These are phyloP conservation scores for Neurospora terricola DNA, from an alignment of 495 filamentous ascomycete species.

Conservation along the genomic window DNA sequence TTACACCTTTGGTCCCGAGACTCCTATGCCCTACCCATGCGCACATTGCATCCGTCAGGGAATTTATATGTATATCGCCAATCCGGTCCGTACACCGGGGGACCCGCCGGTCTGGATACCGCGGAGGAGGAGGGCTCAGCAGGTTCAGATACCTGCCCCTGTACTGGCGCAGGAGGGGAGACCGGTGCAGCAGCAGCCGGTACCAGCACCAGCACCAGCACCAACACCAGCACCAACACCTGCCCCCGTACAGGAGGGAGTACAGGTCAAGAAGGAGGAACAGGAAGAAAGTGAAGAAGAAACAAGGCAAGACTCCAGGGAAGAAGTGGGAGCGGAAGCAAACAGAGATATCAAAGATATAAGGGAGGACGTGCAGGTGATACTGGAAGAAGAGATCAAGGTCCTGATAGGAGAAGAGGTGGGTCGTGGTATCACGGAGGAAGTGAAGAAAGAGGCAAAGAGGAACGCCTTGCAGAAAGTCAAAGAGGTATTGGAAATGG, in stretches of 20 bases:
- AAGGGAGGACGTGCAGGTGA: background rate
- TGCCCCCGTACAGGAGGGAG: no score
- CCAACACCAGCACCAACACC: no score
- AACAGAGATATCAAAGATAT: background rate
- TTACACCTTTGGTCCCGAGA: accelerated
- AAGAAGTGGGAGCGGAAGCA: background rate
- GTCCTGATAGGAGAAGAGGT: background rate
- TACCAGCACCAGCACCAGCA: background rate
- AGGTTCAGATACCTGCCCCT: background rate
- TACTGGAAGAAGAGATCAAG: background rate
- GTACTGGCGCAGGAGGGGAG: no score
- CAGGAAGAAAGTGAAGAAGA: background rate
- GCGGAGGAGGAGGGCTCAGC: no score
- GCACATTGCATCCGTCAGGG: background rate
- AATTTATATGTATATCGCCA: background rate
- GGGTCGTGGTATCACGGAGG: background rate
- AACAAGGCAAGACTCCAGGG: background rate
- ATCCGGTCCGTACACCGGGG: background rate
- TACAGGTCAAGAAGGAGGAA: background rate
- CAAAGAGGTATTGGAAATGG: accelerated
- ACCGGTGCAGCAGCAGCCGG: no score
- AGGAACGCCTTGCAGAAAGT: accelerated
- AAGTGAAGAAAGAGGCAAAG: background rate
- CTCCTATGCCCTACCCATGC: background rate
- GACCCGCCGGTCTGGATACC: no score